Evolutionary conservation across 2,329 filamentous ascomycete species (phyloP), one percentile per base, ranked within the genome.

Genomic region (Penicillium hesseltinei): DNA sequence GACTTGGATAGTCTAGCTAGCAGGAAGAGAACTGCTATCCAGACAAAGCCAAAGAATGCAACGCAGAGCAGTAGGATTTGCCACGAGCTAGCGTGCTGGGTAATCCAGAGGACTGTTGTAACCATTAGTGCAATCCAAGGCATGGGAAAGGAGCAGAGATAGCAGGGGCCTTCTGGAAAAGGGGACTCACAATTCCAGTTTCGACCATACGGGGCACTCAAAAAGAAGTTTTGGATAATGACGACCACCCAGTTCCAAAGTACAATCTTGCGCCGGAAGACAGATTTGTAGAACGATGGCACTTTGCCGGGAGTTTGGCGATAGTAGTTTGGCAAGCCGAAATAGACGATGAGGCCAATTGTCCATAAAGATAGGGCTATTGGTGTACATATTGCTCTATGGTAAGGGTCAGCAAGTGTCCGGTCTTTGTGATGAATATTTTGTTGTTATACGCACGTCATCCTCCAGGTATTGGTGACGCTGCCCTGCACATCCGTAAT

Each of bases 271-370:
- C 86, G 82, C 46, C 84, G 79, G 60, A 82, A 77, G 8, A 88
- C 77, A 2, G 84, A 83, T 52, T 76, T 79, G 73, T 88, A 88
- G 76, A 89, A 88, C 19, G 82, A 84, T 0, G 86, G 86, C 1
- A 88, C 82, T 45, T 80, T 81, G 58, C 86, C 86, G 0, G 86
- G 86, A 15, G 79, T 75, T 67, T 87, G 84, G 46, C 84, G 84
- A 73, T 89, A 89, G 74, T 85, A 88, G 61, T 83, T 82, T 5
- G 86, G 86, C 9, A 89, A 78, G n/a, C 86, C 86, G 33, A 84
- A 71, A 72, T 78, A 85, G 39, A 88, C 75, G 2, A 85, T 63
- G 5, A 79, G 39, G 19, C 83, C 85, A 11, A 88, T 74, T 13
- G 68, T 70, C 81, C 83, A 88, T 23, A 88, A 71, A 51, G 87